These are phyloP conservation scores for Elsinoe batatas DNA, from an alignment of 2,329 filamentous ascomycete genomes.

Conservation along the genomic window DNA sequence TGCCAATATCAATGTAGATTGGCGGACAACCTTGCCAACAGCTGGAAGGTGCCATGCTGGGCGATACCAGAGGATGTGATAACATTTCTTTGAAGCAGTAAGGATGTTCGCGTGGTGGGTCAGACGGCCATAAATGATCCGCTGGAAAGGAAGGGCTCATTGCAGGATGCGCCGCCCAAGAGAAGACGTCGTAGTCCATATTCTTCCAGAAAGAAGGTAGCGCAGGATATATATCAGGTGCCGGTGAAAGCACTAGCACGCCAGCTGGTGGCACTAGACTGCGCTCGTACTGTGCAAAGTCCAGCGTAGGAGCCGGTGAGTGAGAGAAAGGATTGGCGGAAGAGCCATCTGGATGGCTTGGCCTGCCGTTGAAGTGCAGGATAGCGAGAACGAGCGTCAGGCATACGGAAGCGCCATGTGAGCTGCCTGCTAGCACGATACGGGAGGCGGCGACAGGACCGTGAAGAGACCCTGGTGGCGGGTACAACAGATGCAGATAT, in stretches of 20 bases:
- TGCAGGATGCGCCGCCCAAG: background rate
- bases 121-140: constrained; percentile 3
- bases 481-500: constrained; percentile 39
- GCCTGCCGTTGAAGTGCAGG: background rate
- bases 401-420: constrained; percentile 36
- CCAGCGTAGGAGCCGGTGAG: background rate
- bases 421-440: constrained; percentile 39
- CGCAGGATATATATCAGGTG: background rate
- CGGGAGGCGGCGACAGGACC: constrained; percentile 33
- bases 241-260: background rate
- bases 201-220: constrained; percentile 9
- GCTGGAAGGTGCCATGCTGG: background rate
- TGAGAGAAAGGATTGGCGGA: background rate
- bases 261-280: background rate
- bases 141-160: background rate
- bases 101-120: constrained; percentile 7
- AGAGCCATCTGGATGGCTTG: background rate
- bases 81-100: background rate
- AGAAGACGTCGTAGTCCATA: constrained; percentile 1
- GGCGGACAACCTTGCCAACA: constrained; percentile 8
- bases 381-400: constrained; percentile 34
- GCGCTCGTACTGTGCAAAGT: background rate
- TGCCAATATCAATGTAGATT: constrained; percentile 1
- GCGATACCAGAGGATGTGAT: constrained; percentile 1
- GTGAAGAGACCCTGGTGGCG: constrained; percentile 34